phyloP scores from a whole-genome alignment of 805 yeast species.

The Saccharomycopsis fibuligera region DNA sequence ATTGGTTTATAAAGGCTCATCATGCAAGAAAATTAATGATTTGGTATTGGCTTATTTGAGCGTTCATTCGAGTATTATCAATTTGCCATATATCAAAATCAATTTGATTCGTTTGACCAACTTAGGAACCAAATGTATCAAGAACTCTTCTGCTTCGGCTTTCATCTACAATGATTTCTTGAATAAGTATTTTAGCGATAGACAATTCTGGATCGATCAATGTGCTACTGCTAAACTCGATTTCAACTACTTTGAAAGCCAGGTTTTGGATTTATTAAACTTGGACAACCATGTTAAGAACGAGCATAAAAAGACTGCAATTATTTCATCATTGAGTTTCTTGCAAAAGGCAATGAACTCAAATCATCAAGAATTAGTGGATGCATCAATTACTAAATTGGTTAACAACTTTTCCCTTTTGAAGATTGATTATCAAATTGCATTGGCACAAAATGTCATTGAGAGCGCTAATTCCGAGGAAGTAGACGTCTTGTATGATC shows the following conservation, averaged over 20 bases:
- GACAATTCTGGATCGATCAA: conserved; percentile 38
- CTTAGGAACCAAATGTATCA: conserved; percentile 33
- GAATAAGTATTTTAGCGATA: conserved; percentile 38
- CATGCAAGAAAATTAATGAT: conserved; percentile 48
- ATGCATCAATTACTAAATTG: conserved; percentile 44
- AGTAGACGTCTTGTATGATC: conserved; percentile 40
- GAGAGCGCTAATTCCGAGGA: conserved; percentile 43
- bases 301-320: conserved; percentile 31
- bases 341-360: conserved; percentile 47
- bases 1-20: conserved; percentile 28
- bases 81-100: conserved; percentile 51
- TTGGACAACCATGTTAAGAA: conserved; percentile 49
- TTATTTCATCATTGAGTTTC: conserved; percentile 38
- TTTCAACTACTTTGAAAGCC: conserved; percentile 48
- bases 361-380: conserved; percentile 37
- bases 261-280: conserved; percentile 54
- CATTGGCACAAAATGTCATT: conserved; percentile 52
- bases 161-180: conserved; percentile 41
- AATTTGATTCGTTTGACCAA: conserved; percentile 39
- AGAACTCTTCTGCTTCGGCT: conserved; percentile 41
- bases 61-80: conserved; percentile 52
- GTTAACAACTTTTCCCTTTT: conserved; percentile 50
- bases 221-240: conserved; percentile 45
- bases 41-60: conserved; percentile 58
- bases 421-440: conserved; percentile 50